Base-by-base conservation (phyloP, 768 basidiomycete genomes). In the Termitomyces sp. region DNA sequence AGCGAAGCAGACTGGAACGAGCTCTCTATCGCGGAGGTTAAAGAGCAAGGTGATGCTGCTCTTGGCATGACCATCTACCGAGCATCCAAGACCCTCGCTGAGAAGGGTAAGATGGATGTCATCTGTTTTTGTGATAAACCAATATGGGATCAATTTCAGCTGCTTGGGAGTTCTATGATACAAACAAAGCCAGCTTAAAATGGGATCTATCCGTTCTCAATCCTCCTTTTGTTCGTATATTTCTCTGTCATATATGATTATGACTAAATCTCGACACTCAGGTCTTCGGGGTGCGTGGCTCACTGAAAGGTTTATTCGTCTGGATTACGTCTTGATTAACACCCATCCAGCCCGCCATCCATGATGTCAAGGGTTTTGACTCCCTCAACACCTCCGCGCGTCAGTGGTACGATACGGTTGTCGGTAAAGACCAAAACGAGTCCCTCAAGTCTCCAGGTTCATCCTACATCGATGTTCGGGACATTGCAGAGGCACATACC, bases 1-100 rank as follows among this genome's bases (percentile, higher is more conserved):
- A 72, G 70, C 30, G 84, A 87, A 65, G 63, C 65, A 8, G 74
- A 88, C 68, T 91, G 88, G 88, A 86, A 87, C 62, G 69, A 82
- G 38, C 74, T 75, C 52, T 69, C 78, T 5, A 67, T 84, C 23
- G 66, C 74, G 49, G 73, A 77, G 10, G 78, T 84, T 10, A 73
- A 80, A 46, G 72, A 81, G 58, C 72, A 83, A 51, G 85, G 84
- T 3, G 73, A 71, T 40, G 74, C 78, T 4, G 81, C 83, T 0
- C 63, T 71, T 2, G 62, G 63, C 0, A 51, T 63, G 3, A 59
- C 70, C 14, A 83, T 80, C 63, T 90, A 90, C 66, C 67, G 75
- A 43, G 82, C 85, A 0, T 77, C 79, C 18, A 88, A 88, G 75
- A 77, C 76, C 0, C 74, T 86, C 7, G 84, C 87, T 2, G 87